A percentile compares a stretch with the other conserved stretches of the same genome.
These are phyloP conservation scores for Fallopia convolvulus DNA, from an alignment of 148 eudicot genomes.

Conservation along the genomic window DNA sequence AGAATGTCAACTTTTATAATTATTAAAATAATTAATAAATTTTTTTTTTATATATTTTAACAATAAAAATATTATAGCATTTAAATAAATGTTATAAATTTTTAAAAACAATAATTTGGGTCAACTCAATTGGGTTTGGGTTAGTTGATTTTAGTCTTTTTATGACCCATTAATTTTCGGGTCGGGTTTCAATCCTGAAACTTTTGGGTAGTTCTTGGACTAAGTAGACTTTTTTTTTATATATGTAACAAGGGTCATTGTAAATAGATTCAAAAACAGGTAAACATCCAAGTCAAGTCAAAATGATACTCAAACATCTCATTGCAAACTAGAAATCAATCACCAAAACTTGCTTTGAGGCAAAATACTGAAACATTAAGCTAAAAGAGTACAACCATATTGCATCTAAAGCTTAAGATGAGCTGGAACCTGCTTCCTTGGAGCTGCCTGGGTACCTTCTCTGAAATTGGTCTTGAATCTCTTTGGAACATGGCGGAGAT, in stretches of 20 bases:
- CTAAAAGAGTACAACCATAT: background rate
- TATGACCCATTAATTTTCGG: too few relatives aligned
- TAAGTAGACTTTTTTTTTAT: too few relatives aligned
- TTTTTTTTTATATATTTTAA: too few relatives aligned
- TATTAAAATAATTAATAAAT: too few relatives aligned
- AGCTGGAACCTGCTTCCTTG: conserved; percentile 42
- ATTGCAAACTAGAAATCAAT: background rate
- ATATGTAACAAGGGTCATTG: background rate
- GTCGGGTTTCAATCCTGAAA: too few relatives aligned
- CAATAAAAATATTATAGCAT: too few relatives aligned
- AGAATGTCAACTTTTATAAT: too few relatives aligned
- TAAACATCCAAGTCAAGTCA: background rate
- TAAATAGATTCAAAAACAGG: background rate
- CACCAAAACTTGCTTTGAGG: conserved; percentile 5
- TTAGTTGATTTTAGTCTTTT: too few relatives aligned
- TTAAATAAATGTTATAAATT: too few relatives aligned
- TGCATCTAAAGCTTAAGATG: conserved; percentile 18
- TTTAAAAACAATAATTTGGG: too few relatives aligned
- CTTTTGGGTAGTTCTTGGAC: too few relatives aligned
- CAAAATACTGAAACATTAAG: background rate
- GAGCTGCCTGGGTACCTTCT: conserved; percentile 56
- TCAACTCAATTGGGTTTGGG: too few relatives aligned
- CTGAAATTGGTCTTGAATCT: conserved; percentile 54
- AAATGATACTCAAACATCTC: background rate
- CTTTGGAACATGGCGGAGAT: conserved; percentile 45